Evolutionary conservation across 352 stramenopile genomes (phyloP).

Genomic region (Saprolegnia diclina): DNA sequence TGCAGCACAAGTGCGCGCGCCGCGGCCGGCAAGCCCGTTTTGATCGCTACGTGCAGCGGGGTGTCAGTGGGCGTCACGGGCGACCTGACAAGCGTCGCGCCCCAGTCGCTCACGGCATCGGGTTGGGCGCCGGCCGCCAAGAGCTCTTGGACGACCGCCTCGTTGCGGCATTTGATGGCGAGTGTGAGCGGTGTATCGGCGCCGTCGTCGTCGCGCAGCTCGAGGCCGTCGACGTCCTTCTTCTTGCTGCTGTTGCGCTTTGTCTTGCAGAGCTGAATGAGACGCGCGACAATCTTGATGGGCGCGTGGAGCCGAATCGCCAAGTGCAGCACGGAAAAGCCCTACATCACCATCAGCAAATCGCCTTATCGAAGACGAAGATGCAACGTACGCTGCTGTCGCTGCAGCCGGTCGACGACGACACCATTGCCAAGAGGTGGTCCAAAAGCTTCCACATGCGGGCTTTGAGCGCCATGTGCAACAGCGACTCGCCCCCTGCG

Average conservation of each 20-base stretch:
- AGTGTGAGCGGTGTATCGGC: conserved; percentile 60
- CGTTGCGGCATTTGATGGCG: conserved; percentile 44
- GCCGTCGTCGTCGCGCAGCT: conserved; percentile 33
- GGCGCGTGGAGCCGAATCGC: conserved; percentile 56
- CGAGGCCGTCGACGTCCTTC: conserved; percentile 8
- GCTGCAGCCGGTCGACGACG: conserved; percentile 35
- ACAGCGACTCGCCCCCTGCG: conserved; percentile 40
- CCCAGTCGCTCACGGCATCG: conserved; percentile 30
- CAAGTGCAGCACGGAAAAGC: conserved; percentile 57
- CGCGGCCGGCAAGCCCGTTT: conserved; percentile 40
- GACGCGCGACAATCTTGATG: conserved; percentile 34
- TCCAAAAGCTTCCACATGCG: conserved; percentile 61
- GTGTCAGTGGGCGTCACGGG: conserved; percentile 29
- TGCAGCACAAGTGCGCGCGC: conserved; percentile 43
- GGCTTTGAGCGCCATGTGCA: conserved; percentile 55
- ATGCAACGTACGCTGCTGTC: background rate
- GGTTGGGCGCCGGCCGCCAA: conserved; percentile 38
- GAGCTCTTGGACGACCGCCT: conserved; percentile 47
- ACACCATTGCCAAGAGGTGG: conserved; percentile 38
- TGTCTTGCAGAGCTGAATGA: conserved; percentile 43
- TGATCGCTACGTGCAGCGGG: conserved; percentile 57
- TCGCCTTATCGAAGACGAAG: too few relatives aligned
- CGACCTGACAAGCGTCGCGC: background rate
- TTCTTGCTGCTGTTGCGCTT: conserved; percentile 24
- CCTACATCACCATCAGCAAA: background rate